phyloP scores from a whole-genome alignment of 257 asterid genomes.

The Gentiana macrophylla region DNA sequence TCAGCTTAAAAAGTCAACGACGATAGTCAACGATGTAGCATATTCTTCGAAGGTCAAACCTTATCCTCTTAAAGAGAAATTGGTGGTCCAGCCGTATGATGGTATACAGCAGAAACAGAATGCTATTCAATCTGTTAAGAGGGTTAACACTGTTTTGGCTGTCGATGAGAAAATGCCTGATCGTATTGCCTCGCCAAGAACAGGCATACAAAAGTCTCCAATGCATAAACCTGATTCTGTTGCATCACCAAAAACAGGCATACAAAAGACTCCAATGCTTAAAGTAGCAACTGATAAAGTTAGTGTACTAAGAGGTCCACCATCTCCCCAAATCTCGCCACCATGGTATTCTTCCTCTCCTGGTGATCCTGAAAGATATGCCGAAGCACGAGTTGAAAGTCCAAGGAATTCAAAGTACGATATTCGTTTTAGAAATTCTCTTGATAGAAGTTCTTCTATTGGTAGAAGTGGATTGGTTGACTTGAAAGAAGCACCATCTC shows the following conservation, averaged over 20 bases:
- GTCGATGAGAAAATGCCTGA: constrained; percentile 53
- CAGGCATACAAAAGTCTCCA: constrained; percentile 17
- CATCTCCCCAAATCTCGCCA: constrained; percentile 29
- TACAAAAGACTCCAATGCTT: constrained; percentile 17
- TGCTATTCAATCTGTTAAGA: constrained; percentile 16
- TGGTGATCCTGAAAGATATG: constrained; percentile 24
- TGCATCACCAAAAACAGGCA: constrained; percentile 37
- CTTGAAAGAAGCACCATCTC: constrained; percentile 23
- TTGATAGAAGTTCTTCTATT: constrained; percentile 37
- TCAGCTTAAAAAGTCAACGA: constrained; percentile 53
- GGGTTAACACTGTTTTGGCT: constrained; percentile 27
- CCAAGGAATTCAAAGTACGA: constrained; percentile 26
- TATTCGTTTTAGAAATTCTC: constrained; percentile 37
- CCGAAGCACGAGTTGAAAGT: constrained; percentile 25
- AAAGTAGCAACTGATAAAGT: constrained; percentile 16
- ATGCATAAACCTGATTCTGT: constrained; percentile 25
- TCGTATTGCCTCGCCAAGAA: constrained; percentile 37
- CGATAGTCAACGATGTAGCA: constrained; percentile 51
- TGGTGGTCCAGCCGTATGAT: constrained; percentile 20
- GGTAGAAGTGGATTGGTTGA: constrained; percentile 26
- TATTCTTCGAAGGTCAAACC: constrained; percentile 32
- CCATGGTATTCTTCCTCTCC: constrained; percentile 19
- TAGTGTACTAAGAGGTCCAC: constrained; percentile 21
- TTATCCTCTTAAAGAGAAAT: constrained; percentile 22
- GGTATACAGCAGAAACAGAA: constrained; percentile 22